These are phyloP conservation scores for Cryptosporidium andersoni DNA, from an alignment of 169 alveolate genomes.

Conservation along the genomic window DNA sequence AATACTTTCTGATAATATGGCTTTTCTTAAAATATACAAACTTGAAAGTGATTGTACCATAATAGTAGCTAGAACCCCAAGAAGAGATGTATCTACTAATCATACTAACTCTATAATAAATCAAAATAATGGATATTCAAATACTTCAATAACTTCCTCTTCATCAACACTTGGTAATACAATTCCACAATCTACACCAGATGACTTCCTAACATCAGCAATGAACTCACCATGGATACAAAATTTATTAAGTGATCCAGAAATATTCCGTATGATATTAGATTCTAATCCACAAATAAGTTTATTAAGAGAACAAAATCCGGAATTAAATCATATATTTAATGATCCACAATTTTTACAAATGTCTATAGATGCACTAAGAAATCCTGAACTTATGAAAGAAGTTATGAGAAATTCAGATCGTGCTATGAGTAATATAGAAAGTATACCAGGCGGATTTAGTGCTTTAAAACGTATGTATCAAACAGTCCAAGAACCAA, in stretches of 20 bases:
- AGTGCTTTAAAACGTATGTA: constrained; percentile 77
- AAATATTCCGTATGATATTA: constrained; percentile 70
- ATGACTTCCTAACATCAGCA: constrained; percentile 65
- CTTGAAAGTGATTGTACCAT: constrained; percentile 37
- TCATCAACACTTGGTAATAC: background rate
- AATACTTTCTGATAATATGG: constrained; percentile 22
- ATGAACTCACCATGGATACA: constrained; percentile 73
- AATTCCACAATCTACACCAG: background rate
- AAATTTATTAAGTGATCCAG: constrained; percentile 72
- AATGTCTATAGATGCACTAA: constrained; percentile 70
- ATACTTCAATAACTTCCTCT: background rate
- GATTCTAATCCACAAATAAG: constrained; percentile 77
- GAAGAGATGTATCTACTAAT: background rate
- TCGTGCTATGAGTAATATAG: constrained; percentile 78
- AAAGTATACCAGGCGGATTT: constrained; percentile 80
- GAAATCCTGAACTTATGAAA: constrained; percentile 76
- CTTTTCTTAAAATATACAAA: constrained; percentile 9
- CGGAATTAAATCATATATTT: constrained; percentile 75
- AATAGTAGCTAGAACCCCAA: constrained; percentile 46
- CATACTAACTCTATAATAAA: background rate
- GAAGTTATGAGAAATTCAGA: constrained; percentile 79
- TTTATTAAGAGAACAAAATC: constrained; percentile 76
- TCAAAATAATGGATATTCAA: background rate
- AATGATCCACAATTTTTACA: constrained; percentile 79
- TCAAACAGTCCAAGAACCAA: constrained; percentile 78